Conservation (phyloP, 1,284 basidiomycete genomes). For the Cerioporus squamosus region DNA sequence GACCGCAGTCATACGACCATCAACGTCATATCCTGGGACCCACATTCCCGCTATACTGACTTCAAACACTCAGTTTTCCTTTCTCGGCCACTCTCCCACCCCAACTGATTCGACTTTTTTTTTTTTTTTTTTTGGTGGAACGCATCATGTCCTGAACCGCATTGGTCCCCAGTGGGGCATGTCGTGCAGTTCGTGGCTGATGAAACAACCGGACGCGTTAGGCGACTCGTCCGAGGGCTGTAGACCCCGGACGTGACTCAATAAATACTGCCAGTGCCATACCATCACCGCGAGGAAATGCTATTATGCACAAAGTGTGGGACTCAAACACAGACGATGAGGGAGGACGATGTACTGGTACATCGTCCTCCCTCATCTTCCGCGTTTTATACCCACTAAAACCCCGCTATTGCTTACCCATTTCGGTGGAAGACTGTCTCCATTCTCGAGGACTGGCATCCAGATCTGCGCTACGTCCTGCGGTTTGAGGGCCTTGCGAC, state of each 20-base stretch:
- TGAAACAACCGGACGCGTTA: background rate
- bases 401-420: conserved; percentile 16
- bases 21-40: too few species aligned
- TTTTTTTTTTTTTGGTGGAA: background rate
- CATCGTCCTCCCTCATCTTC: background rate
- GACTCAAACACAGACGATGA: conserved; percentile 2
- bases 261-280: background rate
- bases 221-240: background rate
- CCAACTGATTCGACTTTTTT: too few species aligned
- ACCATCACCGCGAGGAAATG: conserved; percentile 14
- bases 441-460: background rate
- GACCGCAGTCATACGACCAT: too few species aligned
- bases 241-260: background rate
- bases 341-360: too few species aligned
- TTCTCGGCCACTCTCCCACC: too few species aligned
- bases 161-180: background rate
- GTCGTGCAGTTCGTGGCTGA: background rate
- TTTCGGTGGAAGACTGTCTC: background rate
- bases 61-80: too few species aligned
- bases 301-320: conserved; percentile 20
- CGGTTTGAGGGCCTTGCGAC: background rate
- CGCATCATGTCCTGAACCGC: background rate
- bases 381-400: conserved; percentile 30
- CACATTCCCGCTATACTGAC: too few species aligned
- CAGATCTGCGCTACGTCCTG: conserved; percentile 2